Evolutionary conservation across 192 early-diverging fungal genomes (phyloP), one percentile per base, ranked within the genome.

Genomic region (Podila clonocystis): DNA sequence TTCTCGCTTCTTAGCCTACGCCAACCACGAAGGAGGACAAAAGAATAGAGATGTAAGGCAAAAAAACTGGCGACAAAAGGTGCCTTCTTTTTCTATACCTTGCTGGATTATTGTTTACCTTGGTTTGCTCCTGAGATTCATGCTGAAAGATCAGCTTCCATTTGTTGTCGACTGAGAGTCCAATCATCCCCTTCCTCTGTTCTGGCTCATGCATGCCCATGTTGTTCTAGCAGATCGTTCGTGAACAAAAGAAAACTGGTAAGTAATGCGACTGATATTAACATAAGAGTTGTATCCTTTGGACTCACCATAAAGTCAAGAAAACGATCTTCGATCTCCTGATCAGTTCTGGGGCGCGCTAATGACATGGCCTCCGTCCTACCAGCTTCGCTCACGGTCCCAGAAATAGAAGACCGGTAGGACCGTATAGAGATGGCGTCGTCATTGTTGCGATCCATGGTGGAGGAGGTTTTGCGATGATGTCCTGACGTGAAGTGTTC

Each of bases 111-210:
- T 22, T 36, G 9, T 19, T 59, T 79, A 79, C 75, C 50, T 73
- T 66, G 26, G 77, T 71, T n/a, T 79, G 76, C 36, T 86, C 86
- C 6, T 75, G 74, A 28, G 85, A 74, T 33, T 83, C 82, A 33
- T 90, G 86, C 45, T 88, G 85, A n/a, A 82, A 87, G 38, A 90
- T 85, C 58, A 90, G 82, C 12, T 87, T 67, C 87, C 89, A 88
- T 45, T 90, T 90, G 59, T 90, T 90, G 19, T 90, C 89, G 1
- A 83, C 79, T 17, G 79, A 58, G 50, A 88, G 78, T 38, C 77
- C 72, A 7, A 78, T 31, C 87, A 88, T 88, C 33, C 73, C 82
- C 59, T 82, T 76, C n/a, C 85, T 75, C n/a, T 83, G 80, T 26
- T 72, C 75, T 38, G 73, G 58, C 48, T 89, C 84, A 49, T 85